Evolutionary conservation across 1,139 yeast genomes (phyloP), one percentile per base, ranked within the genome.

Genomic region (Pichia cactophila): DNA sequence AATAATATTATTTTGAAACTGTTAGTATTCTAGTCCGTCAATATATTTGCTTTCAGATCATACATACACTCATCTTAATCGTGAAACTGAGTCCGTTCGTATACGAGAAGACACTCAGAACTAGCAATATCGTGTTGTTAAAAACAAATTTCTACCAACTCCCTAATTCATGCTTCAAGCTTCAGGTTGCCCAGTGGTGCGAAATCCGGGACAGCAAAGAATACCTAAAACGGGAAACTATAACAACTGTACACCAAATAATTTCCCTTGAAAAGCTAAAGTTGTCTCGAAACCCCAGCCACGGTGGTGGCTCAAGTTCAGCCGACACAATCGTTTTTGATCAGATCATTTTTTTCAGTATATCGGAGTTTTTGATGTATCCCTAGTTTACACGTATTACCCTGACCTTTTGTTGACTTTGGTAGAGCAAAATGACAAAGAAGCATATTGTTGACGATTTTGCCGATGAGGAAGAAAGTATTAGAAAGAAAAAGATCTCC

Each of bases 401-500:
- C 23, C 23, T 23, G 5, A 23, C 23, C 23, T 23, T 23, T 17
- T 17, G 20, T 17, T 17, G 20, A 17, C 20, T 31, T 10, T 10
- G 11, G 9, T 12, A 11, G 11, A 17, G 14, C 20, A 45, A 14
- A 23, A 46, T 46, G 50, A 31, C 44, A 16, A 47, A 41, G 36
- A 52, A 50, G 33, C 49, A 50, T 35, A 20, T 5, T 10, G 26
- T 16, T 10, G 33, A 39, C 31, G 31, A 35, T 37, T 33, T 35
- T n/a, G 33, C 14, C 6, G 33, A 17, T 16, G 14, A 10, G 9
- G 42, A 31, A 3, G 23, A 26, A 7, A 26, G 31, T 5, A 42
- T 29, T 3, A 26, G 42, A 6, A 42, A 48, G 41, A 49, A 59
- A 47, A 50, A 59, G 50, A 49, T 63, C 5, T 59, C 63, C 20